Evolutionary conservation across 192 early-diverging fungal genomes (phyloP).

Genomic region (Coemansia sp.): DNA sequence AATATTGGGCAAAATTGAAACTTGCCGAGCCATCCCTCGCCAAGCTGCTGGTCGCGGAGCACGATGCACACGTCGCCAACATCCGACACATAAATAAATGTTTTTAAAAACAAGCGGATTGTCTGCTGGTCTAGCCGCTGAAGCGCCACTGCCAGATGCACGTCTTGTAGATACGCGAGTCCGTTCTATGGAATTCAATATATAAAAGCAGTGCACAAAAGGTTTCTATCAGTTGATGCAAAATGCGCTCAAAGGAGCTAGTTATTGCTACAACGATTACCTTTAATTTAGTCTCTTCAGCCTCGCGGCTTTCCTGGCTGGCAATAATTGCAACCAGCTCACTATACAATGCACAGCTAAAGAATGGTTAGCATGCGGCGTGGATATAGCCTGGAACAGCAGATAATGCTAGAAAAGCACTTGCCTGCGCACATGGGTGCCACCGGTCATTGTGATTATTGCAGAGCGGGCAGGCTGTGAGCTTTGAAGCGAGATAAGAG

Average conservation of each 20-base stretch:
- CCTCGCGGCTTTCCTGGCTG: constrained; percentile 15
- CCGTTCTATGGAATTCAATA: constrained; percentile 16
- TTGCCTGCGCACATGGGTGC: constrained; percentile 9
- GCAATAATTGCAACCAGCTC: constrained; percentile 27
- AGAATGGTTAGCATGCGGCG: neutral
- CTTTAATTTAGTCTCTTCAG: constrained; percentile 16
- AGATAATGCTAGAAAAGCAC: neutral
- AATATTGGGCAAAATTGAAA: neutral
- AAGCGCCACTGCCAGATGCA: constrained; percentile 36
- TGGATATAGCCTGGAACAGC: neutral
- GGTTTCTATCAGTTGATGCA: neutral
- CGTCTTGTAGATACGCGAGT: constrained; percentile 32
- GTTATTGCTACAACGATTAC: constrained; percentile 6
- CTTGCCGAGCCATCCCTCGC: constrained; percentile 33
- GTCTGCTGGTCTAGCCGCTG: constrained; percentile 12
- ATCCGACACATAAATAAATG: constrained; percentile 14
- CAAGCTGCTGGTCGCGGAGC: constrained; percentile 21
- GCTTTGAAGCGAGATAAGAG: neutral
- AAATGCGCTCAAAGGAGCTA: neutral
- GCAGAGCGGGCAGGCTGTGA: neutral
- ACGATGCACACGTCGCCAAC: constrained; percentile 11
- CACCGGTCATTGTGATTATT: neutral
- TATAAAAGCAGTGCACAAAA: neutral
- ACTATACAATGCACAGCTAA: constrained; percentile 18
- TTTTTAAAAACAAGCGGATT: constrained; percentile 11